phyloP scores from a whole-genome alignment of 1,139 yeast species.

The Schwanniomyces etchellsii region DNA sequence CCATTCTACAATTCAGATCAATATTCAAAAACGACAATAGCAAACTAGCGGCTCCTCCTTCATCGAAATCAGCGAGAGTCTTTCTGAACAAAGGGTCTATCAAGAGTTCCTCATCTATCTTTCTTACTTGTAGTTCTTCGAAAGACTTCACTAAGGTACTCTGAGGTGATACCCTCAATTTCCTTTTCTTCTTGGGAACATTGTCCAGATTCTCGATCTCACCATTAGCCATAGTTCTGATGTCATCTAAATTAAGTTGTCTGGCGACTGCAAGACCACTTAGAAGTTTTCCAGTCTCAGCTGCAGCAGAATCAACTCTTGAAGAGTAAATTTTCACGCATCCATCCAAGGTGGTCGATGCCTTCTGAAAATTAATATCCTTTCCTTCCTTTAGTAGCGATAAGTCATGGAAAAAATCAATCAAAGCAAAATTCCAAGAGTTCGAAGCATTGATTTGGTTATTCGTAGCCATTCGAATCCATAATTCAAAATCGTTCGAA shows the following conservation, averaged over 20 bases:
- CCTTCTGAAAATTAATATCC: conserved; percentile 67
- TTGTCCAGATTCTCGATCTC: conserved; percentile 11
- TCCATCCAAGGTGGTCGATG: conserved; percentile 78
- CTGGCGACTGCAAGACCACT: conserved; percentile 45
- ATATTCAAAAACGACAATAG: conserved; percentile 64
- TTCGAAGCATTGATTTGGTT: conserved; percentile 36
- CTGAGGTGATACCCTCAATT: conserved; percentile 32
- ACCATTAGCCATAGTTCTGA: conserved; percentile 21
- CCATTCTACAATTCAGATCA: conserved; percentile 52
- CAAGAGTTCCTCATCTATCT: conserved; percentile 67
- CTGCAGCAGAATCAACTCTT: conserved; percentile 76
- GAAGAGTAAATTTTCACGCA: conserved; percentile 81
- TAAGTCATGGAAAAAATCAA: conserved; percentile 70
- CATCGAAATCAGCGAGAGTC: conserved; percentile 88
- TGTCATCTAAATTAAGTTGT: conserved; percentile 8
- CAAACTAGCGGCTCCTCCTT: conserved; percentile 87
- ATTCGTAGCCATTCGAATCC: conserved; percentile 30
- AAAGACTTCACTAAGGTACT: conserved; percentile 43
- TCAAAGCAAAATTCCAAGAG: conserved; percentile 71
- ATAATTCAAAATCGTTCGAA: conserved; percentile 26
- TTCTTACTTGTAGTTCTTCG: conserved; percentile 54
- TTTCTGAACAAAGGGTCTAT: conserved; percentile 87
- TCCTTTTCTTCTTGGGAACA: conserved; percentile 19
- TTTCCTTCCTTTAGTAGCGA: conserved; percentile 54
- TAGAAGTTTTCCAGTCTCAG: conserved; percentile 68